Conservation (phyloP, 2,329 filamentous ascomycete species). For the Sclerotinia minor region DNA sequence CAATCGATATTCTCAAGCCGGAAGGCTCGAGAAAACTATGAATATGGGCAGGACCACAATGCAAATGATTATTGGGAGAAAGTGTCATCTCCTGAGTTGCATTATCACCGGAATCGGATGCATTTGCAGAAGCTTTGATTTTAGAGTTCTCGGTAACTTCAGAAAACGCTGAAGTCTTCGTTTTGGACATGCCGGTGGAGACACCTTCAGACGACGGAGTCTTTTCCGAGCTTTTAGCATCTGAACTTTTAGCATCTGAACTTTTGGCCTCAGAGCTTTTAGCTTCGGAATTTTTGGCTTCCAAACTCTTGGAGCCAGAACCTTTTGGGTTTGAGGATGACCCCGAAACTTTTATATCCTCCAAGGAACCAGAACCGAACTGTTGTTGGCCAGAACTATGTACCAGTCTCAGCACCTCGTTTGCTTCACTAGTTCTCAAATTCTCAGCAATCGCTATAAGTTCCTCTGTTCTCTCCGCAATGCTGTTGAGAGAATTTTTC, state of each 20-base stretch:
- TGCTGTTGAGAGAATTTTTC: neutral
- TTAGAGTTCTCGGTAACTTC: neutral
- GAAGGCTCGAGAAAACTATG: slow-evolving; percentile 28
- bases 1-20: slow-evolving; percentile 26
- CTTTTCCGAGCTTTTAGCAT: slow-evolving; percentile 25
- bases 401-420: slow-evolving; percentile 23
- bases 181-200: slow-evolving; percentile 9
- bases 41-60: neutral
- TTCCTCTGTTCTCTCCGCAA: slow-evolving; percentile 20
- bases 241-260: neutral
- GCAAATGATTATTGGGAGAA: neutral
- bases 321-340: slow-evolving; percentile 11
- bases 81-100: too few relatives aligned
- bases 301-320: neutral
- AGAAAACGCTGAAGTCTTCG: neutral
- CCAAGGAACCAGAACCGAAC: neutral
- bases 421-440: slow-evolving; percentile 29
- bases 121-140: neutral
- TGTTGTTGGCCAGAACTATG: slow-evolving; percentile 18
- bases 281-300: neutral
- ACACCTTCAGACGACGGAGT: slow-evolving; percentile 31
- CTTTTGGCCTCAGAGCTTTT: neutral
- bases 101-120: neutral
- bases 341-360: neutral
- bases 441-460: slow-evolving; percentile 26